Evolutionary conservation across 2,329 filamentous ascomycete species (phyloP).

Genomic region (Monilinia polystroma): DNA sequence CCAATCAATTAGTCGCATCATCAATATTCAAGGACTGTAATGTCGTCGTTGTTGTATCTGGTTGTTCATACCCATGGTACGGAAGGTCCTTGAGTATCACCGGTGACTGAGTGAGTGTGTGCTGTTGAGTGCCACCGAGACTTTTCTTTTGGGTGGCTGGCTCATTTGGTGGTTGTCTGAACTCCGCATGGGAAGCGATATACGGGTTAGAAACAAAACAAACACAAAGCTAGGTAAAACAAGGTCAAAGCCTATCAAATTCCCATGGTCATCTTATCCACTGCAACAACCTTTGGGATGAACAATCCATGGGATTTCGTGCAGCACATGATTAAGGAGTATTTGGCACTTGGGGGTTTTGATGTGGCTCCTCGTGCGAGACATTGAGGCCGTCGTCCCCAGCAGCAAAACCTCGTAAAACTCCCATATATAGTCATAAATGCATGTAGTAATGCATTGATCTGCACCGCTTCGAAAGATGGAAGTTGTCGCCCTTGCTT

Average conservation of each 20-base stretch:
- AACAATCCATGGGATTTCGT: not conserved
- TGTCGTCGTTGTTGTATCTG: slow-evolving; percentile 4
- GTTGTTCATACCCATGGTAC: not conserved
- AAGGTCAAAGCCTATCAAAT: not conserved
- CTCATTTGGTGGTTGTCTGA: slow-evolving; percentile 7
- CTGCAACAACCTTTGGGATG: too few relatives aligned
- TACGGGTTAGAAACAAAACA: not conserved
- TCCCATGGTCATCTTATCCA: not conserved
- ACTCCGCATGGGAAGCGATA: not conserved
- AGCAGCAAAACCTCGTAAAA: not conserved
- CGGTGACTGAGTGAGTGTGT: not conserved
- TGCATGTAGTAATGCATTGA: slow-evolving; percentile 3
- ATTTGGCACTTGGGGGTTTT: too few relatives aligned
- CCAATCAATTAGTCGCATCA: not conserved
- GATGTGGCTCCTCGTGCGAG: not conserved
- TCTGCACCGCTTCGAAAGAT: not conserved
- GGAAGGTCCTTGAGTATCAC: not conserved
- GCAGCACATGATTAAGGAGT: not conserved
- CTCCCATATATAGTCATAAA: not conserved
- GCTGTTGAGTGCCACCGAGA: not conserved
- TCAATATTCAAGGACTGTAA: not conserved
- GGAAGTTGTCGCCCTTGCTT: slow-evolving; percentile 13
- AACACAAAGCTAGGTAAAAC: not conserved
- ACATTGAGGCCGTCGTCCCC: not conserved
- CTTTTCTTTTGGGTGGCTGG: not conserved